phyloP scores from a whole-genome alignment of 345 rosid genomes.

The Aegle marmelos region DNA sequence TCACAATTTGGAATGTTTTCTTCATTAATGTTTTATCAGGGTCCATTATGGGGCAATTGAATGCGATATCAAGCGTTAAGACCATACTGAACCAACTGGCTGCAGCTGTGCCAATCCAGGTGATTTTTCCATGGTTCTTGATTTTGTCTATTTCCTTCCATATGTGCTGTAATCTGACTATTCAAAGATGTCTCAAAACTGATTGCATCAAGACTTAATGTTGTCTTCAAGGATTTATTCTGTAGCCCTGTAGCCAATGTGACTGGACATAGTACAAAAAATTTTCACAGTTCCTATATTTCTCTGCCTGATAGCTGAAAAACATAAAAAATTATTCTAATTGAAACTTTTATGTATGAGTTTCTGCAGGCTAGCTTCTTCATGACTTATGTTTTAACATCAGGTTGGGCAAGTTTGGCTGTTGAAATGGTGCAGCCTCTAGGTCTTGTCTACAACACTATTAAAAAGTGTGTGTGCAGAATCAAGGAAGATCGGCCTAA shows the following conservation, averaged over 20 bases:
- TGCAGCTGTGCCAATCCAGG: constrained; percentile 75
- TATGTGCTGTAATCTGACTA: neutral
- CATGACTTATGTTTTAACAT: constrained; percentile 84
- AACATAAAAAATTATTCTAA: constrained; percentile 10
- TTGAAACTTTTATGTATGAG: constrained; percentile 9
- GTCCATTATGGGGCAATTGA: constrained; percentile 54
- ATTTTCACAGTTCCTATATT: neutral
- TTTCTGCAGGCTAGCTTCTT: constrained; percentile 84
- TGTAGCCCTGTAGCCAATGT: neutral
- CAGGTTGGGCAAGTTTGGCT: constrained; percentile 86
- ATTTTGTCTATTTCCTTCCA: neutral
- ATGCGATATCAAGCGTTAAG: constrained; percentile 53
- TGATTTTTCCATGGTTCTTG: constrained; percentile 22
- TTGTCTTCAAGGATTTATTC: neutral
- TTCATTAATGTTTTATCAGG: constrained; percentile 83
- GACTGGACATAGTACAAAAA: neutral
- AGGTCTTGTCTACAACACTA: constrained; percentile 48
- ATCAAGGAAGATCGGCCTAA: constrained; percentile 41
- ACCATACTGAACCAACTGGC: constrained; percentile 70
- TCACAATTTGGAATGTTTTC: constrained; percentile 96
- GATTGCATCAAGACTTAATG: neutral
- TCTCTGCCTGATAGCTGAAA: neutral
- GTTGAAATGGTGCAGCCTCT: constrained; percentile 73
- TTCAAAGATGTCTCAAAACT: neutral
- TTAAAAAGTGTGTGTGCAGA: constrained; percentile 42